Evolutionary conservation across 352 stramenopile species (phyloP), one percentile per base, ranked within the genome.

Genomic region (Phytophthora macrochlamydospora): DNA sequence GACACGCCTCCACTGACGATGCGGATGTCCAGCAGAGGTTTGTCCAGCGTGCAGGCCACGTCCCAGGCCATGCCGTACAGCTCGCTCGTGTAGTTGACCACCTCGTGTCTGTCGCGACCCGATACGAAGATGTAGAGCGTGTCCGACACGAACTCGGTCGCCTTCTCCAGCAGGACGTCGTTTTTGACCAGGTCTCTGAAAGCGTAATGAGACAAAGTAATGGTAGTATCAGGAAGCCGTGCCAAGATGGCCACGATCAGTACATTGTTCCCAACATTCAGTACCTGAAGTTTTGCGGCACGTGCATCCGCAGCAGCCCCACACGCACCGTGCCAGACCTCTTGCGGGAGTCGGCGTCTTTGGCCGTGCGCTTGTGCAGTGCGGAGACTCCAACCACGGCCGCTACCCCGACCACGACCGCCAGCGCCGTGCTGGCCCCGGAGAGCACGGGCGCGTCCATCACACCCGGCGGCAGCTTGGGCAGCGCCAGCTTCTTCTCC

Each of bases 21-120:
- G 24, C 75, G 74, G 42, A 91, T 87, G 54, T 93, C 84, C 29
- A 94, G 67, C 28, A 82, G 59, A n/a, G 72, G 67, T 48, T 93
- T 92, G 48, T 58, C 70, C 46, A 80, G 57, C 11, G 78, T 43
- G 38, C 79, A 89, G 24, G 73, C 79, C 28, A 90, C 64, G 58
- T 94, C 85, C 86, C 86, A 94, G 31, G 84, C 73, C 59, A 90
- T 62, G 24, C 73, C 76, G 71, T 93, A 93, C 29, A 94, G 72
- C 56, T 94, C 77, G 67, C 86, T 91, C 61, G 75, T 80, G 76
- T 91, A 94, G 67, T 89, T 89, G 50, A 94, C 62, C 56, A 85
- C 71, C 63, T 87, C 83, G 59, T 87, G 77, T 45, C 79, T 80
- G 50, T 81, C 67, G 18, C 71, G 54, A 4, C 78, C 81, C n/a